These are phyloP conservation scores for Pyrenochaeta sp. DNA, from an alignment of 2,329 filamentous ascomycete genomes.

Conservation along the genomic window DNA sequence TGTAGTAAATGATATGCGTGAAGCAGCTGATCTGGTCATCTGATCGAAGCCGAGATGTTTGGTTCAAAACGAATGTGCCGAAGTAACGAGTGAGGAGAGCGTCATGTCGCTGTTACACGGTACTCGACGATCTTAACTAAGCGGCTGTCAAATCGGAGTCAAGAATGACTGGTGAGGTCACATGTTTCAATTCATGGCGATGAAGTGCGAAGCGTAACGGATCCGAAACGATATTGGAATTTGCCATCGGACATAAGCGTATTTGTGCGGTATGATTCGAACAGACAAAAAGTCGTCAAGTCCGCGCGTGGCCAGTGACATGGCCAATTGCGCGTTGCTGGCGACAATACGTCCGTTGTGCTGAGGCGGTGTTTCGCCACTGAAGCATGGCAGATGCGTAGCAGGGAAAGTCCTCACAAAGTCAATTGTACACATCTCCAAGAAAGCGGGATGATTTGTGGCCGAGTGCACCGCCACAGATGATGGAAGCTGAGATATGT, in stretches of 20 bases:
- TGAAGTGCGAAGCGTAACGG: slow-evolving; percentile 9
- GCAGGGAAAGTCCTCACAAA: slow-evolving; percentile 14
- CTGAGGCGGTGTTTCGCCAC: slow-evolving; percentile 36
- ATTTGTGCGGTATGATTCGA: slow-evolving; percentile 4
- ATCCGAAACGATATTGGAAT: slow-evolving; percentile 9
- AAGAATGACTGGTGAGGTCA: slow-evolving; percentile 12
- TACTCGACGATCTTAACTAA: slow-evolving; percentile 3
- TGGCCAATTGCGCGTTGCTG: slow-evolving; percentile 14
- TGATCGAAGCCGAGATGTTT: slow-evolving; percentile 1
- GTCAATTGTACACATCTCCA: slow-evolving; percentile 28
- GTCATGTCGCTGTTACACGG: slow-evolving; percentile 8
- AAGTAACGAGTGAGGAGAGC: slow-evolving; percentile 6
- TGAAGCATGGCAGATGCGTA: slow-evolving; percentile 16
- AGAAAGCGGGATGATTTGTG: slow-evolving; percentile 29
- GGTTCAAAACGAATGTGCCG: slow-evolving; percentile 2
- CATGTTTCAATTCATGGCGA: slow-evolving; percentile 15
- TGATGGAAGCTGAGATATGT: slow-evolving; percentile 16
- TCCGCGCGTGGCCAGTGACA: slow-evolving; percentile 7
- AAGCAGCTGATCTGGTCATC: slow-evolving; percentile 10
- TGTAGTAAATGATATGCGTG: background rate
- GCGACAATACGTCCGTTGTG: slow-evolving; percentile 22
- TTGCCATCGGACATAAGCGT: slow-evolving; percentile 13
- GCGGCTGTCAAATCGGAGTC: slow-evolving; percentile 11
- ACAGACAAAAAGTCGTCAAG: slow-evolving; percentile 6
- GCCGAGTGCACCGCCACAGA: slow-evolving; percentile 43